These are phyloP conservation scores for Teratosphaeria zuluensis DNA, from an alignment of 2,329 filamentous ascomycete genomes.

Conservation along the genomic window DNA sequence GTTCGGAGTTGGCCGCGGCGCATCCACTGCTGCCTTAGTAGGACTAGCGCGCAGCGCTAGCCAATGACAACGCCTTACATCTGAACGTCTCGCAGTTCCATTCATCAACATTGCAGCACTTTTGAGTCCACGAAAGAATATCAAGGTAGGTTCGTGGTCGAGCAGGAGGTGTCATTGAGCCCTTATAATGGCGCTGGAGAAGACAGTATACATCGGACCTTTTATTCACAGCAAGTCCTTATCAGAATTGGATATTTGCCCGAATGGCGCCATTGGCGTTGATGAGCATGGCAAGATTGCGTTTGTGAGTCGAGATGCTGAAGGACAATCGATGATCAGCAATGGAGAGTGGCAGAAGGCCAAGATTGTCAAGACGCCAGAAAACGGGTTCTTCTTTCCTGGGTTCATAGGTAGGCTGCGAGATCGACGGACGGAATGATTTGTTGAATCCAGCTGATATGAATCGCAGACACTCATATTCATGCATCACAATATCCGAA, in stretches of 20 bases:
- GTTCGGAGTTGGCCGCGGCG: not conserved
- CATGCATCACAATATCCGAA: slow-evolving; percentile 96
- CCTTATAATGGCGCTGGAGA: slow-evolving; percentile 13
- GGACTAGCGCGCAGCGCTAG: not conserved
- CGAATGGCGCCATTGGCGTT: slow-evolving; percentile 41
- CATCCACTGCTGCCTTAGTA: not conserved
- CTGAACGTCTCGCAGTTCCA: not conserved
- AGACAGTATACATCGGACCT: slow-evolving; percentile 47
- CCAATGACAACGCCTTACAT: not conserved
- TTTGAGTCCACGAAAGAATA: not conserved
- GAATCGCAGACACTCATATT: slow-evolving; percentile 70
- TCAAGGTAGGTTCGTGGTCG: not conserved
- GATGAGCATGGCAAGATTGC: slow-evolving; percentile 44
- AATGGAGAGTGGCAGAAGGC: slow-evolving; percentile 32
- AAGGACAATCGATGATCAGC: slow-evolving; percentile 10
- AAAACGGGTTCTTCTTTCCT: slow-evolving; percentile 70
- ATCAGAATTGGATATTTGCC: slow-evolving; percentile 40
- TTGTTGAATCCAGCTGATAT: not conserved
- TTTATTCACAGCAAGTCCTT: slow-evolving; percentile 50
- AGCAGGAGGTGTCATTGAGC: not conserved
- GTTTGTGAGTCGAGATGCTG: slow-evolving; percentile 32
- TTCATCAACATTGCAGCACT: not conserved
- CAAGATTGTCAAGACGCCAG: slow-evolving; percentile 30
- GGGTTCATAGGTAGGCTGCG: slow-evolving; percentile 60
- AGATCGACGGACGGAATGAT: not conserved